phyloP scores from a whole-genome alignment of 768 basidiomycete species.

The Sporobolomyces roseus region DNA sequence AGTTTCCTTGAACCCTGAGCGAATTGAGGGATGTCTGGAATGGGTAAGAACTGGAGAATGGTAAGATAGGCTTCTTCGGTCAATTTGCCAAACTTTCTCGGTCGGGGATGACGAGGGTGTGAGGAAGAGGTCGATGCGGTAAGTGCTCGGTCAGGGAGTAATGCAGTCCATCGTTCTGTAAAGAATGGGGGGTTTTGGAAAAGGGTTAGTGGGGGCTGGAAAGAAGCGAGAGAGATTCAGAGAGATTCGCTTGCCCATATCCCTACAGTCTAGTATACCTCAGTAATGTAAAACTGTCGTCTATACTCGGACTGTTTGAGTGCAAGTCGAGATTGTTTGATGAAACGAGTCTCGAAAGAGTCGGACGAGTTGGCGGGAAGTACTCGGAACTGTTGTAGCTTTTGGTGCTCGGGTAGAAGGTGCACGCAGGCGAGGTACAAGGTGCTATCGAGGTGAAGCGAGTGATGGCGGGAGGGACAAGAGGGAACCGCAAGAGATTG shows the following conservation, averaged over 20 bases:
- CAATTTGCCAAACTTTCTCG: conserved; percentile 64
- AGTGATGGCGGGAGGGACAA: too few species aligned
- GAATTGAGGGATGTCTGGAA: conserved; percentile 76
- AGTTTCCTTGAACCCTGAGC: conserved; percentile 65
- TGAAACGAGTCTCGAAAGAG: too few species aligned
- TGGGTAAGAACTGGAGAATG: conserved; percentile 66
- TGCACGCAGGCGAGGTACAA: too few species aligned
- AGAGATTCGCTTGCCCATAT: not conserved
- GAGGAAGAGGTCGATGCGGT: not conserved
- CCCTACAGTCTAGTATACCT: not conserved
- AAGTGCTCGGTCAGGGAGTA: conserved; percentile 58
- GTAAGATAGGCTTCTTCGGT: conserved; percentile 72
- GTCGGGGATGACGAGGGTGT: not conserved
- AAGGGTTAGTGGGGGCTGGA: not conserved
- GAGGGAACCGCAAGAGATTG: too few species aligned
- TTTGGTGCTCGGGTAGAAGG: too few species aligned
- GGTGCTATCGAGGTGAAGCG: too few species aligned
- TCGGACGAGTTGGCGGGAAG: too few species aligned
- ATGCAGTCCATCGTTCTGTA: conserved; percentile 71
- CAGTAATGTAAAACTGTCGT: too few species aligned
- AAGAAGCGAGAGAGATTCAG: conserved; percentile 1
- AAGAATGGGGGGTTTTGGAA: not conserved
- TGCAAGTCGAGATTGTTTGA: too few species aligned
- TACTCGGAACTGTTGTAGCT: too few species aligned
- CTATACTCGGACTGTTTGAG: too few species aligned